A percentile compares a stretch with the other conserved stretches of the same genome.
Evolutionary conservation across 129 eudicot genomes (phyloP).

Genomic region (Artemisia argyi): DNA sequence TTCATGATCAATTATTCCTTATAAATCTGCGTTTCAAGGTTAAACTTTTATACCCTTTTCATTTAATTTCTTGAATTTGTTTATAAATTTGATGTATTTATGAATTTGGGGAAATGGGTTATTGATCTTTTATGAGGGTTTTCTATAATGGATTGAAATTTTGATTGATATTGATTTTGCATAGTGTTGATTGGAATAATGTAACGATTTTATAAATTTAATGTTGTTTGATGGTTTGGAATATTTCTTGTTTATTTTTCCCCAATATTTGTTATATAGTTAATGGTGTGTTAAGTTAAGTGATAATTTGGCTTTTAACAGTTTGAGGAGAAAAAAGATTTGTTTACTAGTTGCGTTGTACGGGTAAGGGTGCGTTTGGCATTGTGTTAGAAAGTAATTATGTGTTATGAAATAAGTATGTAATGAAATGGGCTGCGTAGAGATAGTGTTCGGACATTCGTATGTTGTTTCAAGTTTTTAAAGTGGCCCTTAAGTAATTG

Average conservation of each 20-base stretch:
- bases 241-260: not conserved
- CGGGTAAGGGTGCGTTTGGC: no score
- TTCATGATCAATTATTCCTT: not conserved
- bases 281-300: not conserved
- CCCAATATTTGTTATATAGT: slow-evolving; percentile 12
- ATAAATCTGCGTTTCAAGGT: slow-evolving; percentile 29
- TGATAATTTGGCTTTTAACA: not conserved
- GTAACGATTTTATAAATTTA: not conserved
- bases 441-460: no score
- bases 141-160: not conserved
- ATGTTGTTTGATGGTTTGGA: slow-evolving; percentile 9
- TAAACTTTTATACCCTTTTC: not conserved
- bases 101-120: slow-evolving; percentile 16
- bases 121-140: slow-evolving; percentile 2
- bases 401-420: no score
- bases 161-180: slow-evolving; percentile 11
- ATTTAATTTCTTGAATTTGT: slow-evolving; percentile 5
- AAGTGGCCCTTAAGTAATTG: no score
- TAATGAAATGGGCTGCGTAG: no score
- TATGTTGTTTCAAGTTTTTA: no score
- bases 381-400: no score
- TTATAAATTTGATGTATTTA: not conserved
- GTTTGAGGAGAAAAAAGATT: slow-evolving; percentile 1
- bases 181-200: not conserved
- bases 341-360: not conserved